phyloP scores from a whole-genome alignment of 768 basidiomycete genomes.

The Tulasnella sp. region DNA sequence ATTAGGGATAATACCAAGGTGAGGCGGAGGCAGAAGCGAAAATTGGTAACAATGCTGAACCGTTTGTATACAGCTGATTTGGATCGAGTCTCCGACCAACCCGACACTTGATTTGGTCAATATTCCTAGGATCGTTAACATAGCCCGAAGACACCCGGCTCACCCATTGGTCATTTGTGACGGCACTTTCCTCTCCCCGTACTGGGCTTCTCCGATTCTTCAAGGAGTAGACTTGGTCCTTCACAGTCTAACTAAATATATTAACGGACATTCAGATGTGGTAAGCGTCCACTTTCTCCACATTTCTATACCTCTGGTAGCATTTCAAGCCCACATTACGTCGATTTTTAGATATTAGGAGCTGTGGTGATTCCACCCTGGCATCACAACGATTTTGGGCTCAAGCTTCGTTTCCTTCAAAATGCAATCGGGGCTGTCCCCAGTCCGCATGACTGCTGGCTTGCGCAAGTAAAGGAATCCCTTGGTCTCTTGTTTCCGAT shows the following conservation, averaged over 20 bases:
- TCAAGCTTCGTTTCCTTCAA: conserved; percentile 74
- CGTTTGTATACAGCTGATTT: conserved; percentile 54
- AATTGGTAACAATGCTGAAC: background rate
- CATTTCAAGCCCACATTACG: too few relatives aligned
- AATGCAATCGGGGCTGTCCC: conserved; percentile 81
- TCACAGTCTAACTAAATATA: conserved; percentile 62
- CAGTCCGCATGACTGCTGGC: conserved; percentile 79
- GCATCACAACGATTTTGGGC: conserved; percentile 29
- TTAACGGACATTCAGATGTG: conserved; percentile 91
- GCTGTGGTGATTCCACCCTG: conserved; percentile 46
- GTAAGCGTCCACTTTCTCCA: too few relatives aligned
- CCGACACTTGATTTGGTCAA: conserved; percentile 83
- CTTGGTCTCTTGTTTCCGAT: too few relatives aligned
- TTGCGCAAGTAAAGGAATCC: conserved; percentile 34
- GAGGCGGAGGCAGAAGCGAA: too few relatives aligned
- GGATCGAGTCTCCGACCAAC: conserved; percentile 94
- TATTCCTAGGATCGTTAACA: conserved; percentile 54
- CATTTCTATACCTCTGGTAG: too few relatives aligned
- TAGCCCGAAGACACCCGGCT: conserved; percentile 46
- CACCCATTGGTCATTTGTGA: conserved; percentile 77
- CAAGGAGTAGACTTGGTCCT: conserved; percentile 69
- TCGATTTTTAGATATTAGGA: conserved; percentile 50
- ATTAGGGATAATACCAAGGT: conserved; percentile 77
- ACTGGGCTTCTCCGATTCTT: conserved; percentile 77
- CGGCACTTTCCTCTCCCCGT: conserved; percentile 91